Evolutionary conservation across 2,329 filamentous ascomycete species (phyloP).

Genomic region (Pyricularia sp.): DNA sequence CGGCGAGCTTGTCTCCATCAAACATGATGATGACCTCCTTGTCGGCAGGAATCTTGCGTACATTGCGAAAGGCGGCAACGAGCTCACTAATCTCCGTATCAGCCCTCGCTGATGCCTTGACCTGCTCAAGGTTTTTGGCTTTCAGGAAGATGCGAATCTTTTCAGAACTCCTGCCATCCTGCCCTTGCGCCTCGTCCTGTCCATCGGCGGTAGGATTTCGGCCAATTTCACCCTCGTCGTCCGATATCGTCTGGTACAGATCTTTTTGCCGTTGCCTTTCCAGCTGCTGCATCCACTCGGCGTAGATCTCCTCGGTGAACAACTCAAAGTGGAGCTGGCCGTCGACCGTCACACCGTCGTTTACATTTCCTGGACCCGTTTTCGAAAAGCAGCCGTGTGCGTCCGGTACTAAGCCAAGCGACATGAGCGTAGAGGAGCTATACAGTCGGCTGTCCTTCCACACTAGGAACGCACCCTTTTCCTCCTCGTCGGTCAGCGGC

Average conservation of each 20-base stretch:
- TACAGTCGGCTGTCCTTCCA: constrained; percentile 65
- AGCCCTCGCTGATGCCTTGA: constrained; percentile 36
- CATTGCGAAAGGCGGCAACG: constrained; percentile 44
- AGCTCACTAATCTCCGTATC: constrained; percentile 50
- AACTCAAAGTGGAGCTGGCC: constrained; percentile 61
- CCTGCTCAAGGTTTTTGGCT: constrained; percentile 33
- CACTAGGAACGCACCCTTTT: constrained; percentile 56
- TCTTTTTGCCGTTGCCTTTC: constrained; percentile 32
- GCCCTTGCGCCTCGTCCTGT: constrained; percentile 7
- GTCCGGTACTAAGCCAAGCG: constrained; percentile 45
- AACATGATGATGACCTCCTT: constrained; percentile 51
- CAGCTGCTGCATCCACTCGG: constrained; percentile 31
- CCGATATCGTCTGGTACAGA: constrained; percentile 25
- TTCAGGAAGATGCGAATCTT: constrained; percentile 41
- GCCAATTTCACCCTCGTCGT: constrained; percentile 14
- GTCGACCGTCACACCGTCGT: constrained; percentile 25
- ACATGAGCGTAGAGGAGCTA: constrained; percentile 59
- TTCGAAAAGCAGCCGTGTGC: constrained; percentile 28
- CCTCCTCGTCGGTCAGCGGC: constrained; percentile 23
- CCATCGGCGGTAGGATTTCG: not conserved
- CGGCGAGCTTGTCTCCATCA: constrained; percentile 60
- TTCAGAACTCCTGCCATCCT: constrained; percentile 8
- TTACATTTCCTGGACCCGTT: constrained; percentile 11
- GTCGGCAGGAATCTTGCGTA: constrained; percentile 35
- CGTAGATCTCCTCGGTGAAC: constrained; percentile 55